Base-by-base conservation (phyloP, 1,284 basidiomycete genomes). In the Entoloma clypeatum region DNA sequence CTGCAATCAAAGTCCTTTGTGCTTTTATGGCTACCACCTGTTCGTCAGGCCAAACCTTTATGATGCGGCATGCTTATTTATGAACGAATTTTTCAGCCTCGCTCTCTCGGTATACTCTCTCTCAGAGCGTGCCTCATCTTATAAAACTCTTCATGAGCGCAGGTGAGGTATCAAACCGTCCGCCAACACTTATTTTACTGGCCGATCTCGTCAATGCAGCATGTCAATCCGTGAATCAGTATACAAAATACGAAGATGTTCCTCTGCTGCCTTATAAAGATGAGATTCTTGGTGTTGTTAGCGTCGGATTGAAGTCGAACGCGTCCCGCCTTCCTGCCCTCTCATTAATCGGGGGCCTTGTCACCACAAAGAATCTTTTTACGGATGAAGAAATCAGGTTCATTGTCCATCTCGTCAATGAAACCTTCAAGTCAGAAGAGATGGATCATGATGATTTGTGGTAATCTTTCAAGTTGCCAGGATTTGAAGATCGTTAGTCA, bases 1-100 rank as follows among this genome's bases (percentile, higher is more conserved):
- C 86, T 33, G 90, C 91, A 0, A 84, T 84, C 32, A 90, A 88
- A 58, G 77, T 91, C 14, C 63, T 97, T 11, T 84, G 83, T 45
- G 75, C 81, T 0, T 76, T 93, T 51, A 72, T 92, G 57, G 68
- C 75, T 14, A 84, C 83, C 7, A 87, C 86, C 8, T 74, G 91
- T 92, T 53, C 43, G 84, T 74, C 0, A 4, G 23, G 23, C 7
- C 27, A 27, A 6, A 21, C 10, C 36, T 43, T 14, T 33, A 30
- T 36, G 36, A 25, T 13, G 24, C 37, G 38, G 18, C 9, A 23
- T n/a, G n/a, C n/a, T 23, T 37, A 37, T 21, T 41, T 28, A 17
- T 49, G 9, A 25, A 25, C 14, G 36, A 36, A 21, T 51, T 24
- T 45, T 14, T 21, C 53, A 95, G 92, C 81, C 2, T 76, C 79